Evolutionary conservation across 2,329 filamentous ascomycete species (phyloP), one percentile per base, ranked within the genome.

Genomic region (Coniochaeta ligniaria): DNA sequence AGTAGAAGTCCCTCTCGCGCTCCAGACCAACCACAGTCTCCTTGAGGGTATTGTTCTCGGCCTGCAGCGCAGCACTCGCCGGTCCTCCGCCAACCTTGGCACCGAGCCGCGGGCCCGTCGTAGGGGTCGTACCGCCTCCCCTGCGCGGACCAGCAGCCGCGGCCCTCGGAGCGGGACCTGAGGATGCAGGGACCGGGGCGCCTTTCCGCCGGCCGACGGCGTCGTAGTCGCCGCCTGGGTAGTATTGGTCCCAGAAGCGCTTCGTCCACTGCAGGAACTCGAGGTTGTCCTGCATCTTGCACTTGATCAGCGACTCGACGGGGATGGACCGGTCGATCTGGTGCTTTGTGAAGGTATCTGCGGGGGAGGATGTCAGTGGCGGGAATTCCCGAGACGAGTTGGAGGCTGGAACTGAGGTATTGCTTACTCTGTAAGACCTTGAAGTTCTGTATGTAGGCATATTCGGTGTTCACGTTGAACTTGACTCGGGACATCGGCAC

Each of bases 271-370:
- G 95, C 63, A 99, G 82, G 75, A 99, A 99, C 73, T 98, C 95
- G 69, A 99, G 90, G 80, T 99, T 99, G 77, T 99, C 95, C 83
- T 99, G 95, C 94, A 99, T 99, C 82, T 96, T 97, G 83, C 95
- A 99, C 77, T 98, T 99, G 70, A 95, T 86, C 62, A 99, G 87
- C 61, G 84, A 81, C 75, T 96, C 87, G 73, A 98, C 92, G 62
- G 92, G 92, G 68, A 99, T 88, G 31, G 90, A 89, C 74, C 92
- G 92, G 70, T 98, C 93, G 79, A 99, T 84, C 65, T 87, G 81
- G 78, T 98, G 93, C 75, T 90, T 90, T 64, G 87, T 82, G 73
- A 98, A 98, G 66, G 84, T 83, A 75, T 92, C 94, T 92, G 69
- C 5, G 75, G 60, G 17, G 17, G 14, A 45, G 17, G 24, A 61